phyloP scores from a whole-genome alignment of 2,329 filamentous ascomycete species.

The Alternaria metachromatica region DNA sequence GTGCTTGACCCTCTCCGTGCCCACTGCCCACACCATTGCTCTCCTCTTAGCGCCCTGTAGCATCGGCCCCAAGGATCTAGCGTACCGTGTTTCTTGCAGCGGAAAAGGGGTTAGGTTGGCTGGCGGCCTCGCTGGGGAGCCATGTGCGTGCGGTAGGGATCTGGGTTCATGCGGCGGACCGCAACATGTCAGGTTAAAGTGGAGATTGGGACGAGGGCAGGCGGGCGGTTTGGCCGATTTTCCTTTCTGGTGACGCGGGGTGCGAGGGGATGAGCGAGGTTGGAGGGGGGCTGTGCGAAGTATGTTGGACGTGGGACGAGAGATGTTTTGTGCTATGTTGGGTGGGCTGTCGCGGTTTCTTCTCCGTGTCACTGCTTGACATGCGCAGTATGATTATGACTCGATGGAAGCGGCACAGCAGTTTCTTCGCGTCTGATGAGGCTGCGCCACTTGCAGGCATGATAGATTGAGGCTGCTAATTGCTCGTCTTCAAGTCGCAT shows the following conservation, averaged over 20 bases:
- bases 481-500: not conserved
- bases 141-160: not conserved
- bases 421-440: not conserved
- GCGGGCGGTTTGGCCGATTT: not conserved
- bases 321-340: not conserved
- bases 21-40: not conserved
- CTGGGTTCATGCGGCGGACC: constrained; percentile 4
- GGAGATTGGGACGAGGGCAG: not conserved
- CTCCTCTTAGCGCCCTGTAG: not conserved
- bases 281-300: not conserved
- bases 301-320: not conserved
- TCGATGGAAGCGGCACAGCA: not conserved
- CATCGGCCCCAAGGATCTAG: constrained; percentile 2
- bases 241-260: not conserved
- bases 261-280: not conserved
- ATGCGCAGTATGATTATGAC: not conserved
- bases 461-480: not conserved
- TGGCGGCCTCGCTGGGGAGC: not conserved
- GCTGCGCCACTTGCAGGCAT: not conserved
- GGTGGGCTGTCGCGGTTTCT: not conserved
- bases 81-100: constrained; percentile 11
- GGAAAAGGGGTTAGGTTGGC: constrained; percentile 6
- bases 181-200: constrained; percentile 2
- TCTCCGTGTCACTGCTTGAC: not conserved
- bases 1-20: constrained; percentile 2